Evolutionary conservation across 2,329 filamentous ascomycete genomes (phyloP).

Genomic region (Rasamsonia emersonii): DNA sequence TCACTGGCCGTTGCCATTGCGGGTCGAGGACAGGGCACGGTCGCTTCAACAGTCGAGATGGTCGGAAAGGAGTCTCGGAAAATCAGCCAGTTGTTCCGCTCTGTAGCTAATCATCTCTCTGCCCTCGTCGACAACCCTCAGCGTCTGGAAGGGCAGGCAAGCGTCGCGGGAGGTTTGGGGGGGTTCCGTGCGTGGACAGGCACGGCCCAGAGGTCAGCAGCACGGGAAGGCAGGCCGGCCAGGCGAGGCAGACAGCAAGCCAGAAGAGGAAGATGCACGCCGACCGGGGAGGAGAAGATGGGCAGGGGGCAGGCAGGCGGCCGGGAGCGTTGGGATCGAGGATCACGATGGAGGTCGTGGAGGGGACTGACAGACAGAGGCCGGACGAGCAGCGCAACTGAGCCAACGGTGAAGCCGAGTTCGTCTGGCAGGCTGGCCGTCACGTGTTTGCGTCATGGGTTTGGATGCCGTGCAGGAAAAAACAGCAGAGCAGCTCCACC

Average conservation of each 20-base stretch:
- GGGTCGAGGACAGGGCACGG: conserved; percentile 21
- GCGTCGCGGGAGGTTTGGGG: conserved; percentile 4
- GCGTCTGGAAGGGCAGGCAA: conserved; percentile 20
- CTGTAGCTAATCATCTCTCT: conserved; percentile 38
- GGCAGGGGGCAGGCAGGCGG: too few species aligned
- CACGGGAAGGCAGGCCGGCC: too few species aligned
- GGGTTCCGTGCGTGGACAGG: too few species aligned
- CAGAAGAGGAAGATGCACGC: too few species aligned
- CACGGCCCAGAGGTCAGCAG: too few species aligned
- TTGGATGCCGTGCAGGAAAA: conserved; percentile 17
- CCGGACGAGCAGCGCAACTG: conserved; percentile 11
- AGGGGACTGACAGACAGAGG: conserved; percentile 1
- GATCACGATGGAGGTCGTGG: conserved; percentile 7
- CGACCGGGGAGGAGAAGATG: too few species aligned
- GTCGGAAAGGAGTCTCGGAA: conserved; percentile 29
- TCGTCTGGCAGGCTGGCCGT: conserved; percentile 11
- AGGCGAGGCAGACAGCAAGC: too few species aligned
- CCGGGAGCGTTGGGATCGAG: too few species aligned
- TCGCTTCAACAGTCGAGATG: conserved; percentile 27
- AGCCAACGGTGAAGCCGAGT: conserved; percentile 17
- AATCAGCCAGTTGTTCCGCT: conserved; percentile 34
- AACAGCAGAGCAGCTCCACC: conserved; percentile 6
- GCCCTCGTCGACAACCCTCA: conserved; percentile 22
- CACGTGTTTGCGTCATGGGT: conserved; percentile 30
- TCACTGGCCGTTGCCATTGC: conserved; percentile 36